Base-by-base conservation (phyloP, 2,329 filamentous ascomycete genomes). In the Cladobotryum mycophilum region DNA sequence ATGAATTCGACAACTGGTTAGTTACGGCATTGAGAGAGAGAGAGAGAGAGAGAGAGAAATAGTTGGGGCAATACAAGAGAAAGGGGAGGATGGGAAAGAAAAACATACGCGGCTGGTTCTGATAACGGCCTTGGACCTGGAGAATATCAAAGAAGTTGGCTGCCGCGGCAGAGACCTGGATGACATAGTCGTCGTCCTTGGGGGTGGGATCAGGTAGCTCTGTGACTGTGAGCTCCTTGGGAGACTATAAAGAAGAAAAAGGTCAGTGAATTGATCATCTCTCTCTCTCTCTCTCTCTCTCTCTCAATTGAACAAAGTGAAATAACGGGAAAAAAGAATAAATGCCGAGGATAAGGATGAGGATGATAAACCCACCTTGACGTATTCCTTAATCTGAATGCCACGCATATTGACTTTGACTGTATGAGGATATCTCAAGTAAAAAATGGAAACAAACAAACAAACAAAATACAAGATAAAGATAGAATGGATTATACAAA, bases 131-230 rank as follows among this genome's bases (percentile, higher is more conserved):
- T 64, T 89, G 86, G 64, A 96, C 89, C 66, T 97, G 92, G 49
- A 97, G 82, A 52, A 96, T 86, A 67, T 97, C 92, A 75, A 96
- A 97, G 79, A 97, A 97, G 73, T 97, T 97, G 62, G 89, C 88
- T 17, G 89, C 92, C 1, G 87, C 80, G 43, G 92, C 89, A 69
- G 89, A 88, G 61, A 97, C 87, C 63, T 84, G 80, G 65, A 97
- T 87, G 56, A 95, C 77, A 67, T 96, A 97, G 71, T 96, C 82
- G 63, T 87, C 74, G 33, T 82, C 70, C 8, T 77, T 75, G 1
- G 90, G 88, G 1, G 73, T 71, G 1, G 89, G 91, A 48, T 90
- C 88, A 15, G 89, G 83, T 13, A 96, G 79, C 18, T 81, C 76
- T 15, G 81, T 78, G 57, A 95, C 86, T 55, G 75, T 79, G 67